A percentile compares a stretch with the other conserved stretches of the same genome.
phyloP scores from a whole-genome alignment of 306 rosid genomes.

The Arachis stenosperma region DNA sequence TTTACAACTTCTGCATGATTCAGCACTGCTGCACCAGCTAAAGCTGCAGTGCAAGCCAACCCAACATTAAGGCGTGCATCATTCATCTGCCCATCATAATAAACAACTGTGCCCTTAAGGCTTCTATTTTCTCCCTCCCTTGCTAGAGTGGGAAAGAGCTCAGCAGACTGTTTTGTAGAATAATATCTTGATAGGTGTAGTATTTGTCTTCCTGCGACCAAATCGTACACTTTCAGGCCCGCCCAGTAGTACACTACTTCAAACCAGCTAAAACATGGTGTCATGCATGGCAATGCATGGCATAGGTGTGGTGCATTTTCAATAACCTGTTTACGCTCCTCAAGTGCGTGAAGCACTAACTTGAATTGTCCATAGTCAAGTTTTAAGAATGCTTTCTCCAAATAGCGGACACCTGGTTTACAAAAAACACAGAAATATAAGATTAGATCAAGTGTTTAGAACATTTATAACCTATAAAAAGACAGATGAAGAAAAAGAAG shows the following conservation, averaged over 20 bases:
- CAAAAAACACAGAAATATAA: constrained; percentile 35
- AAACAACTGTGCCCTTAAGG: constrained; percentile 94
- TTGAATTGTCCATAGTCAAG: constrained; percentile 94
- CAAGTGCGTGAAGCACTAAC: constrained; percentile 95
- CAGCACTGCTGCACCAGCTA: constrained; percentile 98
- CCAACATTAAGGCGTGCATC: constrained; percentile 95
- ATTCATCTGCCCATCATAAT: constrained; percentile 99
- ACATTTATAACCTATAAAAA: background rate
- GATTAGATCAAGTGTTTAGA: constrained; percentile 21
- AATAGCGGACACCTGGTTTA: constrained; percentile 82
- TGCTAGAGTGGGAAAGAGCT: constrained; percentile 91
- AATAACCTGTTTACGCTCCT: constrained; percentile 91
- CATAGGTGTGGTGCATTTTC: constrained; percentile 98
- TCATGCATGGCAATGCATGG: constrained; percentile 98
- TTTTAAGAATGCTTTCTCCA: constrained; percentile 97
- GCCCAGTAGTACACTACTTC: constrained; percentile 89
- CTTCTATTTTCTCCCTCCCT: constrained; percentile 66
- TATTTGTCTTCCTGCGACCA: constrained; percentile 84
- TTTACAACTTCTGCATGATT: constrained; percentile 91
- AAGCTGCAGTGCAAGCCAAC: constrained; percentile 90
- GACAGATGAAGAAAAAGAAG: background rate
- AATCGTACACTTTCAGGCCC: constrained; percentile 95
- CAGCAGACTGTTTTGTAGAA: constrained; percentile 83
- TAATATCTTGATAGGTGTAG: constrained; percentile 93
- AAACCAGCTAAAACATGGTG: constrained; percentile 95